Evolutionary conservation across 2,329 filamentous ascomycete species (phyloP), one percentile per base, ranked within the genome.

Genomic region (Trichocomaceae sp.): DNA sequence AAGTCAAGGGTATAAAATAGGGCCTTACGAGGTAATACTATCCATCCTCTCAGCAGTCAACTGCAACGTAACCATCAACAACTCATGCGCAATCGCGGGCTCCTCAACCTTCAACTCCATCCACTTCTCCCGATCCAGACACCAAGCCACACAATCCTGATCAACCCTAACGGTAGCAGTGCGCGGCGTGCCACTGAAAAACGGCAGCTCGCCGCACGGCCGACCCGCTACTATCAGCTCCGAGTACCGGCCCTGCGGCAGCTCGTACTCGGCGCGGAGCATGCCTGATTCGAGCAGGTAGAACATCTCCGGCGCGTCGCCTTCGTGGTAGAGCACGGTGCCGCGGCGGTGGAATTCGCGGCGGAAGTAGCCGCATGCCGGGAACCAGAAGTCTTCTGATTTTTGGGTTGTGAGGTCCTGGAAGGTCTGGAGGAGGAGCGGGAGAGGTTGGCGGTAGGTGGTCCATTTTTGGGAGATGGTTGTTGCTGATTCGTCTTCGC

Each of bases 331-430:
- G 1, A 99, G 75, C 2, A 89, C 77, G 0, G 84, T 84, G 3
- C 88, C 90, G 0, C 84, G 79, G 0, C 78, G 62, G 59, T 86
- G 88, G 57, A 86, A 82, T 58, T 82, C 82, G 45, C 83, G 82
- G 39, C 76, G 73, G 66, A 99, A 96, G 73, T 87, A 97, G 0
- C 81, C 77, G 4, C 83, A 83, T 0, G 85, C 85, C 1, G 83
- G 83, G 71, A 91, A 92, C 93, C 93, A 99, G 68, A 97, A 97
- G 70, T 96, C 91, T 69, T 96, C 90, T 65, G 92, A 93, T 69
- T 88, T 84, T 10, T 50, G 23, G 51, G 83, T 77, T 50, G 88
- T 95, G 12, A 96, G 77, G 45, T 90, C 88, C 66, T 93, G 87
- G 74, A 99, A 97, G n/a, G 93, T 89, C 68, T 96, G 92, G 22